phyloP scores from a whole-genome alignment of 1,284 basidiomycete genomes.

The Leccinum solheimii region DNA sequence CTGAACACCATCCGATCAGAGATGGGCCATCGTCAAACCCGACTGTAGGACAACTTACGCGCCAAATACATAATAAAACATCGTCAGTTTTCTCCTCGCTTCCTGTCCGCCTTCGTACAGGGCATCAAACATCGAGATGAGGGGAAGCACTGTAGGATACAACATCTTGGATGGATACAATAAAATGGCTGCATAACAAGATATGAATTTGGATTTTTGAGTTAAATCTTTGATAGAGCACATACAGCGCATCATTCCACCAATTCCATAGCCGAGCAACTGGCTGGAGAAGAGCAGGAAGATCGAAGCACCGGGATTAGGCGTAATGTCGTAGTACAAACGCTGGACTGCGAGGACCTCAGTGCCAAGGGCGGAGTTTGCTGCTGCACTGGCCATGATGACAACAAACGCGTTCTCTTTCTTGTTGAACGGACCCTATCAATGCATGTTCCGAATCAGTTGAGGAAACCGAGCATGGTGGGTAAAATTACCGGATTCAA shows the following conservation, averaged over 20 bases:
- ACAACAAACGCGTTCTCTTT: constrained; percentile 62
- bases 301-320: constrained; percentile 55
- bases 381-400: constrained; percentile 68
- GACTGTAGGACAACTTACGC: constrained; percentile 33
- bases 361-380: constrained; percentile 63
- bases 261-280: constrained; percentile 57
- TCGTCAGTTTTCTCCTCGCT: constrained; percentile 41
- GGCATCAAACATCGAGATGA: constrained; percentile 59
- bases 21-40: constrained; percentile 15
- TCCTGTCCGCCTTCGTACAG: constrained; percentile 40
- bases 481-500: constrained; percentile 52
- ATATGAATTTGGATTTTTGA: not conserved
- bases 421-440: constrained; percentile 37
- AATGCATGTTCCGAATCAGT: not conserved
- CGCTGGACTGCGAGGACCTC: constrained; percentile 66
- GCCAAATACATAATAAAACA: constrained; percentile 52
- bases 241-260: constrained; percentile 46
- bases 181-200: constrained; percentile 38
- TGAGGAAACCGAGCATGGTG: constrained; percentile 25
- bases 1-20: constrained; percentile 19
- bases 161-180: constrained; percentile 68
- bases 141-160: constrained; percentile 54
- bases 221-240: not conserved
- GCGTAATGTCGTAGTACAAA: constrained; percentile 52
- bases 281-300: constrained; percentile 63